phyloP scores from a whole-genome alignment of 495 filamentous ascomycete species.

The Daldinia decipiens region DNA sequence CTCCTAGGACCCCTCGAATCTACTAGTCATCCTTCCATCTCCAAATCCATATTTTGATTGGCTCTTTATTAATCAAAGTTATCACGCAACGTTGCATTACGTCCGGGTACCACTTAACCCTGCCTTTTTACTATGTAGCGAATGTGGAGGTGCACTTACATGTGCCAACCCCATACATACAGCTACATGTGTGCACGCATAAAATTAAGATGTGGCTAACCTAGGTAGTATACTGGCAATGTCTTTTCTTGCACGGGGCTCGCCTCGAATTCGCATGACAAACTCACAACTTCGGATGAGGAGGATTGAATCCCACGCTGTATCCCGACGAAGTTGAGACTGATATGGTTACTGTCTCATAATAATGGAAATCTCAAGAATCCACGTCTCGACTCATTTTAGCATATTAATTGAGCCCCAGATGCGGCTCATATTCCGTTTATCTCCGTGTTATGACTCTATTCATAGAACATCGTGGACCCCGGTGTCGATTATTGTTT shows the following conservation, averaged over 20 bases:
- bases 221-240: slow-evolving; percentile 23
- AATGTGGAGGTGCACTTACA: slow-evolving; percentile 29
- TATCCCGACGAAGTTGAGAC: slow-evolving; percentile 35
- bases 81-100: slow-evolving; percentile 44
- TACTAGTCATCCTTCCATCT: slow-evolving; percentile 22
- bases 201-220: slow-evolving; percentile 34
- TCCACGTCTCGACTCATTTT: slow-evolving; percentile 30
- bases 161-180: slow-evolving; percentile 21
- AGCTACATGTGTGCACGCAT: slow-evolving; percentile 23
- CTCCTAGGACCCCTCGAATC: slow-evolving; percentile 6
- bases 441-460: slow-evolving; percentile 35
- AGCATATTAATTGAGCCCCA: slow-evolving; percentile 22
- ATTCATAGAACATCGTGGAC: slow-evolving; percentile 42
- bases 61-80: slow-evolving; percentile 29
- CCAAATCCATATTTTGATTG: slow-evolving; percentile 24
- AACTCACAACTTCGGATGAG: slow-evolving; percentile 16
- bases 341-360: slow-evolving; percentile 39
- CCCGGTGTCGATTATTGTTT: slow-evolving; percentile 19
- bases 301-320: slow-evolving; percentile 29
- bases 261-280: neutral
- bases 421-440: slow-evolving; percentile 38
- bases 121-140: slow-evolving; percentile 19
- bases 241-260: slow-evolving; percentile 22
- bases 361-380: slow-evolving; percentile 20
- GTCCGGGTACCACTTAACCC: slow-evolving; percentile 25